phyloP scores from a whole-genome alignment of 495 filamentous ascomycete genomes.

The Podospora fimiseda region DNA sequence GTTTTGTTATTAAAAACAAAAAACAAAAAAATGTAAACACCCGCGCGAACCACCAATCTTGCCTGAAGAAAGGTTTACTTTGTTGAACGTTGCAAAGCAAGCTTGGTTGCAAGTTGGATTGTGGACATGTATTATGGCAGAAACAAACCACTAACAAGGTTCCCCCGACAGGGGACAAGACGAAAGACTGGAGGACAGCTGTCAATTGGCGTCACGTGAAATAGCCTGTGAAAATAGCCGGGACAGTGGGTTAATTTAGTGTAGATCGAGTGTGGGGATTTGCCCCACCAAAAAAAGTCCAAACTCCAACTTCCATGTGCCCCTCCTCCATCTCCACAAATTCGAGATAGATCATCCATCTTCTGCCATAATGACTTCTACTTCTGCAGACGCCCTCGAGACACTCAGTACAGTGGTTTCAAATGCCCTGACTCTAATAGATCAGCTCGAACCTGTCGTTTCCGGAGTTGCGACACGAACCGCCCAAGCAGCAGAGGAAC shows the following conservation, averaged over 20 bases:
- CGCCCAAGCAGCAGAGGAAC: not conserved
- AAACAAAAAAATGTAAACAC: not conserved
- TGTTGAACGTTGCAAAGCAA: too few species aligned
- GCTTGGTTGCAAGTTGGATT: not conserved
- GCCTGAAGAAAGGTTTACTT: too few species aligned
- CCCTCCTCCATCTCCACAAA: not conserved
- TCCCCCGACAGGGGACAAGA: too few species aligned
- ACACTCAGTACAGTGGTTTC: constrained; percentile 19
- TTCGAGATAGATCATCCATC: too few species aligned
- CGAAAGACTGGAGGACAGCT: too few species aligned
- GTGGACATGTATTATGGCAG: constrained; percentile 1
- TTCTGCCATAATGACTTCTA: constrained; percentile 18
- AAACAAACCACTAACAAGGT: too few species aligned
- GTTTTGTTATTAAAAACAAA: not conserved
- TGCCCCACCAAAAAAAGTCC: not conserved
- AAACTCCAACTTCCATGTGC: not conserved
- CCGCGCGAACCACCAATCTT: not conserved
- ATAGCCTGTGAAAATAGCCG: too few species aligned
- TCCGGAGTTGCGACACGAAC: constrained; percentile 20
- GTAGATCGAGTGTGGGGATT: not conserved
- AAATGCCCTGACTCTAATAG: constrained; percentile 25
- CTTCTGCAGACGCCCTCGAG: constrained; percentile 14
- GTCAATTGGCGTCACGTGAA: constrained; percentile 13
- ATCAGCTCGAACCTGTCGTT: constrained; percentile 32
- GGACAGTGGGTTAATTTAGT: too few species aligned